phyloP scores from a whole-genome alignment of 306 rosid genomes.

The Cajanus cajan region DNA sequence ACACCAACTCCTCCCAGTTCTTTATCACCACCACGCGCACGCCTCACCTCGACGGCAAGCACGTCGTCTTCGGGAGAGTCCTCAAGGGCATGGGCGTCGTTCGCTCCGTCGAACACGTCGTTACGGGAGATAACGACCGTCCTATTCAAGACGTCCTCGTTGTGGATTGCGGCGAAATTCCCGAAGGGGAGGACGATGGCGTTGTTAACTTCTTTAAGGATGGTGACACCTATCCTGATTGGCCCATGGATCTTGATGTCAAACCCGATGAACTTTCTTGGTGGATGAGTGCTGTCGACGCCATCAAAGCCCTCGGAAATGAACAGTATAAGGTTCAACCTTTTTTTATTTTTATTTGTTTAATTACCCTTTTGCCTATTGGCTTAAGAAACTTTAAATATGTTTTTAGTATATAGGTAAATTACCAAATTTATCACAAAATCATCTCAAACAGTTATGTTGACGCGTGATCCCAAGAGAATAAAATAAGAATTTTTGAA shows the following conservation, averaged over 20 bases:
- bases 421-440: no score
- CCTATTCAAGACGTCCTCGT: slow-evolving; percentile 50
- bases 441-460: no score
- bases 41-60: slow-evolving; percentile 75
- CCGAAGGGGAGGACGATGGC: slow-evolving; percentile 65
- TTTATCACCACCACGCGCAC: slow-evolving; percentile 57
- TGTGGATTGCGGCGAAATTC: slow-evolving; percentile 64
- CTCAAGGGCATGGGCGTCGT: slow-evolving; percentile 76
- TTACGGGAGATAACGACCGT: slow-evolving; percentile 41
- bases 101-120: slow-evolving; percentile 55
- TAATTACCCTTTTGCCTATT: no score
- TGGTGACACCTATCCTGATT: slow-evolving; percentile 69
- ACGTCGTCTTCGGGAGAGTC: slow-evolving; percentile 73
- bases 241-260: slow-evolving; percentile 66
- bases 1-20: slow-evolving; percentile 73
- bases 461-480: no score
- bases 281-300: slow-evolving; percentile 70
- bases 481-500: no score
- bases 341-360: no score
- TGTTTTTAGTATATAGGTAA: no score
- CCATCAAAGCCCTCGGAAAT: slow-evolving; percentile 66
- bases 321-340: slow-evolving; percentile 58
- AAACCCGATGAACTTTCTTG: slow-evolving; percentile 58
- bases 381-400: no score
- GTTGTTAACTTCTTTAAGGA: slow-evolving; percentile 63